phyloP scores from a whole-genome alignment of 163 green algal species.

The Prototheca cutis region DNA sequence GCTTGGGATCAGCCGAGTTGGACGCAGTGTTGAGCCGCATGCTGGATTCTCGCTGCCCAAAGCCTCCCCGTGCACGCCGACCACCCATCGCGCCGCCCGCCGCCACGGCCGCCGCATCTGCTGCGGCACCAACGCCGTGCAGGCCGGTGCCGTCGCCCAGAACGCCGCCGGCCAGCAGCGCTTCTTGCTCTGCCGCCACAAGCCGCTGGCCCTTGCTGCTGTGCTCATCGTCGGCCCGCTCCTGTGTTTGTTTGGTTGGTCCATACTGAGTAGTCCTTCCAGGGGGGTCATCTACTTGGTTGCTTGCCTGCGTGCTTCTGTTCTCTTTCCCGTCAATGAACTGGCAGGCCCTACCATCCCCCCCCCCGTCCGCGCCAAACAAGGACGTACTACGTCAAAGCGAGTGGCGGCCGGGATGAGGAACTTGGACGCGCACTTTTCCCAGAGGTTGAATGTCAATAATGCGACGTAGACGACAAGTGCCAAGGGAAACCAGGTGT shows the following conservation, averaged over 20 bases:
- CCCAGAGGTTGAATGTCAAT: conserved; percentile 26
- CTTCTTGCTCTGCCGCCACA: conserved; percentile 18
- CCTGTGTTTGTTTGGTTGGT: no score
- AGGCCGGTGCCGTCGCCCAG: conserved; percentile 23
- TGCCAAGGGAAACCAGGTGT: conserved; percentile 55
- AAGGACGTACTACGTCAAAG: conserved; percentile 20
- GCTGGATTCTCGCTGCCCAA: no score
- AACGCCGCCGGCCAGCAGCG: conserved; percentile 9
- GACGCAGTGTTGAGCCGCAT: no score
- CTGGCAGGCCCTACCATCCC: no score
- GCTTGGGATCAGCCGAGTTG: no score
- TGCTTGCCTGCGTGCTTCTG: no score
- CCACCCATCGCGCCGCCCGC: no score
- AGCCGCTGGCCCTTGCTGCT: conserved; percentile 20
- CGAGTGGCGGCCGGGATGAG: conserved; percentile 23
- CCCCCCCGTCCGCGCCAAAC: background rate
- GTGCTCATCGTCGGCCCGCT: conserved; percentile 32
- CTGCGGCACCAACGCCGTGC: conserved; percentile 8
- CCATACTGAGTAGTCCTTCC: no score
- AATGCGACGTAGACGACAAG: conserved; percentile 20
- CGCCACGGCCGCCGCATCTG: background rate
- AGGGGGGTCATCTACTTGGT: no score
- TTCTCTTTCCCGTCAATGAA: no score
- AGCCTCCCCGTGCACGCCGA: no score
- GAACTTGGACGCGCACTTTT: conserved; percentile 18